phyloP scores from a whole-genome alignment of 2,329 filamentous ascomycete genomes.

The Monosporascus sp. region DNA sequence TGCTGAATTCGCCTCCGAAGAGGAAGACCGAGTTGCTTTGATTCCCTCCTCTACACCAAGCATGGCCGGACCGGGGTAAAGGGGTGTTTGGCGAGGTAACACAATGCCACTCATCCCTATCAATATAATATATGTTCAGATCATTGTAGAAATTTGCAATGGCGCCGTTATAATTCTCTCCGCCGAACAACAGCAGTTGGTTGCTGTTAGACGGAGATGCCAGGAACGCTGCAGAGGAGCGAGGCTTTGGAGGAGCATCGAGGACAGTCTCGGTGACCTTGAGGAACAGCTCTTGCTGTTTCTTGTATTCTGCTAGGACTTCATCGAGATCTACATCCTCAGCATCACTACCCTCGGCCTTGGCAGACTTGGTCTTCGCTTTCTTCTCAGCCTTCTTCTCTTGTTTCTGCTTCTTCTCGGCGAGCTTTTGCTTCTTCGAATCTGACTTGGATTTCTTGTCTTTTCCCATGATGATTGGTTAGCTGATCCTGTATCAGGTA shows the following conservation, averaged over 20 bases:
- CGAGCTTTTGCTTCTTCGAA: constrained; percentile 41
- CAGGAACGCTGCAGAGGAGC: constrained; percentile 75
- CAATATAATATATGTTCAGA: constrained; percentile 67
- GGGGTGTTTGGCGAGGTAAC: constrained; percentile 90
- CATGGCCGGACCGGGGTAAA: constrained; percentile 85
- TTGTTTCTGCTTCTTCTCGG: constrained; percentile 70
- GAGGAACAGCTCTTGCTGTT: constrained; percentile 87
- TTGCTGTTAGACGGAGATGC: constrained; percentile 82
- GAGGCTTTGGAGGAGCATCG: constrained; percentile 66
- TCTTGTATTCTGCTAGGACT: constrained; percentile 87
- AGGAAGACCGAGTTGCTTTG: constrained; percentile 75
- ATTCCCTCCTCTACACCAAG: constrained; percentile 88
- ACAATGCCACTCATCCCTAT: constrained; percentile 82
- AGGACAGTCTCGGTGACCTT: constrained; percentile 81
- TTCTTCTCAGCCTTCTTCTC: constrained; percentile 89
- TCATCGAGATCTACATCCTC: constrained; percentile 92
- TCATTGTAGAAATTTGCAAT: constrained; percentile 69
- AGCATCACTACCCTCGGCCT: constrained; percentile 75
- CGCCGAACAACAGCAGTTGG: constrained; percentile 86
- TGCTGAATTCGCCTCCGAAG: constrained; percentile 95
- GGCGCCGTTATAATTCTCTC: constrained; percentile 92
- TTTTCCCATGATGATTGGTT: constrained; percentile 33
- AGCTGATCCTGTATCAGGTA: neutral
- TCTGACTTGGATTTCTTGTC: constrained; percentile 38
- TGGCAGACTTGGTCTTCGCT: constrained; percentile 62